Evolutionary conservation across 2,329 filamentous ascomycete species (phyloP), one percentile per base, ranked within the genome.

Genomic region (Colletotrichum lentis): DNA sequence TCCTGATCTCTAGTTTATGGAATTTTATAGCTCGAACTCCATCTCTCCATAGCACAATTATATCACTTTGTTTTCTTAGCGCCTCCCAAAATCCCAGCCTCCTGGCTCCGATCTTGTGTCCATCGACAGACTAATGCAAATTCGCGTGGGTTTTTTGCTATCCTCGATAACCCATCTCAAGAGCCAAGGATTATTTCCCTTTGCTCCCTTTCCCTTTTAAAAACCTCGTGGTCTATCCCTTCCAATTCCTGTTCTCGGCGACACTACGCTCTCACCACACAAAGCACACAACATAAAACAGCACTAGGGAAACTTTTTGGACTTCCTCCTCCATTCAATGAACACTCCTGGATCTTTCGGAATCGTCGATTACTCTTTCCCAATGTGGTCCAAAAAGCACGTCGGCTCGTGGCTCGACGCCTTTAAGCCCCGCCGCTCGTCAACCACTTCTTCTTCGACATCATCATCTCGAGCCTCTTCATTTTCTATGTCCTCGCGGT

Each of bases 361-460:
- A 50, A 22, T 41, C 37, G 18, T 59, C 41, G 31, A 69, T 24
- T 50, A 67, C 52, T 43, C 67, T 5, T 54, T 62, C 54, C 35
- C n/a, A 47, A 69, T 69, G 64, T 69, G 24, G 35, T 58, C 64
- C 53, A 69, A 69, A 46, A 69, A 69, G 55, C 50, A 65, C 52
- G 56, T 56, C 64, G 57, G 67, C 24, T 61, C 53, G 49, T 69
- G 63, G 67, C 46, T 68, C 53, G 57, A 53, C 46, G 55, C 66
- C 44, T 57, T 69, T 50, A 69, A 66, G 50, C 37, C 49, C 37
- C 66, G 63, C 43, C 66, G 62, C 62, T 39, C 35, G 31, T 66
- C 47, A 55, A 52, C 60, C 18, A 47, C 57, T 7, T 47, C 56
- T 14, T 59, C 57, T 16, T 41, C 62, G 1, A 49, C 56, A 5